These are phyloP conservation scores for Plantago major DNA, from an alignment of 257 asterid genomes.

Conservation along the genomic window DNA sequence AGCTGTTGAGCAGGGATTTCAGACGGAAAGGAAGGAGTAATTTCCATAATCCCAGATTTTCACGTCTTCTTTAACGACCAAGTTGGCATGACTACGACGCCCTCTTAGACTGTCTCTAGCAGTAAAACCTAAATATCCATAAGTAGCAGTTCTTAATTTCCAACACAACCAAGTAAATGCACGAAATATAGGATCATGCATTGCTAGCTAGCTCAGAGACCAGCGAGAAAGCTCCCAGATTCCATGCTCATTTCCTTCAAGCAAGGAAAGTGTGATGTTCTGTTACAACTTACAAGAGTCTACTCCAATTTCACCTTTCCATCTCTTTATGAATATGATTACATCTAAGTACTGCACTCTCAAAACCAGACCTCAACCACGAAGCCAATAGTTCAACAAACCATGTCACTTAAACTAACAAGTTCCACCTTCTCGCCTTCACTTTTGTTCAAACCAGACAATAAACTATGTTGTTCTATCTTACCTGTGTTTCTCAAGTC, in stretches of 20 bases:
- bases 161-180: too few species aligned
- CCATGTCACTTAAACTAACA: slow-evolving; percentile 19
- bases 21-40: too few species aligned
- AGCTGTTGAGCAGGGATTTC: too few species aligned
- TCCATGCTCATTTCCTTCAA: neutral
- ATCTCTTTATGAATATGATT: neutral
- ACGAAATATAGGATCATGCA: neutral
- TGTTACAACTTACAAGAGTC: slow-evolving; percentile 9
- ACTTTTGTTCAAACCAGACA: slow-evolving; percentile 16
- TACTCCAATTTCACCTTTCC: neutral
- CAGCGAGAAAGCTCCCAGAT: neutral
- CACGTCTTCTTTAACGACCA: too few species aligned
- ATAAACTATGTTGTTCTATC: slow-evolving; percentile 15
- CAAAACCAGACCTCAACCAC: neutral
- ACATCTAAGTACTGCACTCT: neutral
- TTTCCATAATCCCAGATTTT: too few species aligned
- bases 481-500: slow-evolving; percentile 2
- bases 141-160: too few species aligned
- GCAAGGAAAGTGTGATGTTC: slow-evolving; percentile 19
- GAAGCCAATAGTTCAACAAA: neutral
- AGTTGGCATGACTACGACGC: too few species aligned
- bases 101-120: too few species aligned
- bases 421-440: slow-evolving; percentile 4
- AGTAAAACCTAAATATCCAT: too few species aligned
- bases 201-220: neutral